Base-by-base conservation (phyloP, 1,139 yeast genomes). In the Yamadazyma oceani region DNA sequence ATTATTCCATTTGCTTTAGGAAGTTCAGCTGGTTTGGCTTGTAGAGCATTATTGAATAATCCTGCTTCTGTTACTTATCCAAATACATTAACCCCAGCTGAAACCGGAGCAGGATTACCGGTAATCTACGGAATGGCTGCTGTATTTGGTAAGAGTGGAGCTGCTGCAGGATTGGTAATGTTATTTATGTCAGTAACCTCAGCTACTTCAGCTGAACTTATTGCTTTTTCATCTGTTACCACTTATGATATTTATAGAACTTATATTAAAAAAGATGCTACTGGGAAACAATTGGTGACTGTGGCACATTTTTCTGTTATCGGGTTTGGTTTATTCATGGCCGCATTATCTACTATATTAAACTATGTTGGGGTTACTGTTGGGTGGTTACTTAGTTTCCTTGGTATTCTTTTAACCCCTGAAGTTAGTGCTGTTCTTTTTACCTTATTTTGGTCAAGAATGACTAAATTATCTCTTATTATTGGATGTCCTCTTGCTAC, bases 401-500 rank as follows among this genome's bases (percentile, higher is more conserved):
- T 57, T 31, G 71, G 71, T 58, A 45, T 46, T 31, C 50, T 63
- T 13, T 43, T 66, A 21, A 57, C 60, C 7, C 67, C 72, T 7
- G 67, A 64, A 35, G 71, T 64, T 22, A 49, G 61, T 39, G 66
- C 69, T 2, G 55, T 66, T n/a, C 50, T 56, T 2, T 49, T 57
- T 26, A 53, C 66, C 13, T 55, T 54, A 25, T 76, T 76, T 39
- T 78, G 82, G 53, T 69, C 71, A 32, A 78, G 76, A 26, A 69
- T 75, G 39, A 66, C 76, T 3, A 58, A 53, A 37, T 53, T 53
- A 36, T 66, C 75, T 3, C 69, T 72, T 10, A 41, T 64, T 12
- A 51, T 69, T 22, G 70, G 80, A 3, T 74, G 78, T 2, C 67
- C 77, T 5, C 46, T 73, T 26, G 78, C 78, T 1, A 67, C 80